Conservation (phyloP, 2,329 filamentous ascomycete species). For the Trichophyton schoenleinii region DNA sequence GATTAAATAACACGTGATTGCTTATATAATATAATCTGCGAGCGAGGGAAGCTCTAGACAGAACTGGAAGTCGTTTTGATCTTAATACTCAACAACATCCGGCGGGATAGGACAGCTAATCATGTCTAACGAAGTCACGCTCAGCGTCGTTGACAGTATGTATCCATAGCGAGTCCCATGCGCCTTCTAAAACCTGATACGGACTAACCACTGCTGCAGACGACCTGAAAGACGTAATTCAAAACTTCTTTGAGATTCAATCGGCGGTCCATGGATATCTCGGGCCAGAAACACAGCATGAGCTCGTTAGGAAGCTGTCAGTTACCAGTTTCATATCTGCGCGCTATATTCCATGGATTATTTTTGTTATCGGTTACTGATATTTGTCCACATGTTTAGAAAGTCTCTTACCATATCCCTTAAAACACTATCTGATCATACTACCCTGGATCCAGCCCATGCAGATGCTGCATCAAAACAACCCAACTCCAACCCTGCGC, state of each 20-base stretch:
- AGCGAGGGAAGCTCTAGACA: background rate
- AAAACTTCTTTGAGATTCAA: conserved; percentile 51
- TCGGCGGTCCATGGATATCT: conserved; percentile 47
- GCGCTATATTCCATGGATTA: background rate
- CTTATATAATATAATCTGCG: background rate
- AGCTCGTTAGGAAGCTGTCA: conserved; percentile 48
- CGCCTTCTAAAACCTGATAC: background rate
- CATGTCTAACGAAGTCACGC: background rate
- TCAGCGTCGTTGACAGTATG: background rate
- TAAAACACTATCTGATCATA: conserved; percentile 36
- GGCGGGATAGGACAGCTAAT: background rate
- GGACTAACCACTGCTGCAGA: conserved; percentile 21
- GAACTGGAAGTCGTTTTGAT: background rate
- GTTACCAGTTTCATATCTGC: conserved; percentile 3
- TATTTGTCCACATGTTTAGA: conserved; percentile 8
- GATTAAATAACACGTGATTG: background rate
- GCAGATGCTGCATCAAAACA: conserved; percentile 8
- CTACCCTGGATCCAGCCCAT: conserved; percentile 20
- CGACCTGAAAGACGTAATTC: conserved; percentile 49
- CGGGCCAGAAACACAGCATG: conserved; percentile 43
- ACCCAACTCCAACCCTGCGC: conserved; percentile 5
- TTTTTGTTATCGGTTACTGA: background rate
- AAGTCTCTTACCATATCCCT: conserved; percentile 40
- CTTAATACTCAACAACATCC: background rate
- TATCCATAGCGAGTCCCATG: background rate